Evolutionary conservation across 2,329 filamentous ascomycete species (phyloP).

Genomic region (Cephalotrichum gorgonifer): DNA sequence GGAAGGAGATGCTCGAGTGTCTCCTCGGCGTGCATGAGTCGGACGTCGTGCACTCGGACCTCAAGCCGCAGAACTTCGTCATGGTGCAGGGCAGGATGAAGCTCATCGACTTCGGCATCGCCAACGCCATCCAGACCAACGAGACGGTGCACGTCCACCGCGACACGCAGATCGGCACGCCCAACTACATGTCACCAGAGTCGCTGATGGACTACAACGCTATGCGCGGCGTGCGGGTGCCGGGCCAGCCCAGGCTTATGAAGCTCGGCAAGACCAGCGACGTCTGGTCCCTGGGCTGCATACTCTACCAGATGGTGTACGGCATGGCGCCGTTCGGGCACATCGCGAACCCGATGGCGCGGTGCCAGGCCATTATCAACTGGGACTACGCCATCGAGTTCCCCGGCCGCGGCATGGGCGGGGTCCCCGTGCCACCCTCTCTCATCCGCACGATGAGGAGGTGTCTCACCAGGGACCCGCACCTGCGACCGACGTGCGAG

Average conservation of each 20-base stretch:
- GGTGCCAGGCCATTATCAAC: conserved; percentile 80
- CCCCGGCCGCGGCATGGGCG: conserved; percentile 58
- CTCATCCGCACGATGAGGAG: conserved; percentile 51
- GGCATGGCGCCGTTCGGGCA: conserved; percentile 93
- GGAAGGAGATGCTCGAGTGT: conserved; percentile 99
- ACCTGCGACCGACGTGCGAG: conserved; percentile 52
- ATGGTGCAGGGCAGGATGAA: conserved; percentile 84
- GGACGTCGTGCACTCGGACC: conserved; percentile 91
- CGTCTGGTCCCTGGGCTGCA: conserved; percentile 93
- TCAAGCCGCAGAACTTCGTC: conserved; percentile 96
- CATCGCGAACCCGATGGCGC: conserved; percentile 75
- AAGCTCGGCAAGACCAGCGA: conserved; percentile 94
- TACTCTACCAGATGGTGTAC: conserved; percentile 96
- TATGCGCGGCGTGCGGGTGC: conserved; percentile 31
- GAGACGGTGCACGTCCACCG: conserved; percentile 96
- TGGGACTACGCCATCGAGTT: conserved; percentile 65
- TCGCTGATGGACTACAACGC: conserved; percentile 81
- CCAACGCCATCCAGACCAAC: conserved; percentile 90
- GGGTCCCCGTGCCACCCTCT: conserved; percentile 45
- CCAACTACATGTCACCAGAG: conserved; percentile 98
- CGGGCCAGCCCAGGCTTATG: conserved; percentile 61
- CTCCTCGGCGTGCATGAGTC: conserved; percentile 78
- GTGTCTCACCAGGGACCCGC: conserved; percentile 52
- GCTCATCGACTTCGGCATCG: conserved; percentile 97
- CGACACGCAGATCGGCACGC: conserved; percentile 88